Percentiles rank a stretch among this genome's conserved stretches.
Conservation (phyloP, 345 rosid species). For the Dimocarpus longan region DNA sequence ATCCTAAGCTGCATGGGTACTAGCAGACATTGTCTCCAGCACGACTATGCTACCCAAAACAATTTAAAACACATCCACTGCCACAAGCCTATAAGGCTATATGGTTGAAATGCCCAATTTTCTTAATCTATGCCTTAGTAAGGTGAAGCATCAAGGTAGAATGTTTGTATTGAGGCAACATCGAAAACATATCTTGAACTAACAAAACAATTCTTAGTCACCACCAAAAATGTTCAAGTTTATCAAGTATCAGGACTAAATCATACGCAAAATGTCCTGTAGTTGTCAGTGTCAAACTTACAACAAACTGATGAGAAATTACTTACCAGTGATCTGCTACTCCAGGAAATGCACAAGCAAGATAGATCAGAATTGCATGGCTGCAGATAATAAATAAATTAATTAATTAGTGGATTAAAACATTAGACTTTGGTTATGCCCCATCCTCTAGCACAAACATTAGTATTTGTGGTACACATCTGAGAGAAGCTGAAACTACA, state of each 20-base stretch:
- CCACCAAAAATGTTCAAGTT: neutral
- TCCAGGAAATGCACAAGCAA: conserved; percentile 75
- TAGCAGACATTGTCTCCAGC: neutral
- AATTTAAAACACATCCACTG: neutral
- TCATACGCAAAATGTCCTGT: neutral
- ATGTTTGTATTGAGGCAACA: neutral
- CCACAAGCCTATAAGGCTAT: neutral
- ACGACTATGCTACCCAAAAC: neutral
- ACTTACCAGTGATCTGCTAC: conserved; percentile 83
- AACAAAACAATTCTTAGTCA: neutral
- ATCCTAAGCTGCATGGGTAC: neutral
- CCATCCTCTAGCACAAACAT: neutral
- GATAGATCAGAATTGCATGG: conserved; percentile 82
- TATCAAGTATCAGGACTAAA: neutral
- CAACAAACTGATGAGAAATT: neutral
- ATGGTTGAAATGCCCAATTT: neutral
- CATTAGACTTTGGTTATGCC: neutral
- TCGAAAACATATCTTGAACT: neutral
- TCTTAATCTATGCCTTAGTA: neutral
- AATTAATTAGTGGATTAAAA: neutral
- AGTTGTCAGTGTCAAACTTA: neutral
- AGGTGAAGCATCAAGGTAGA: neutral
- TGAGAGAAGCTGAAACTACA: neutral
- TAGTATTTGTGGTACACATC: neutral
- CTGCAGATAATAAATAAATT: conserved; percentile 44